A percentile compares a stretch with the other conserved stretches of the same genome.
Evolutionary conservation across 2,329 filamentous ascomycete species (phyloP).

Genomic region (Didymella keratinophila): DNA sequence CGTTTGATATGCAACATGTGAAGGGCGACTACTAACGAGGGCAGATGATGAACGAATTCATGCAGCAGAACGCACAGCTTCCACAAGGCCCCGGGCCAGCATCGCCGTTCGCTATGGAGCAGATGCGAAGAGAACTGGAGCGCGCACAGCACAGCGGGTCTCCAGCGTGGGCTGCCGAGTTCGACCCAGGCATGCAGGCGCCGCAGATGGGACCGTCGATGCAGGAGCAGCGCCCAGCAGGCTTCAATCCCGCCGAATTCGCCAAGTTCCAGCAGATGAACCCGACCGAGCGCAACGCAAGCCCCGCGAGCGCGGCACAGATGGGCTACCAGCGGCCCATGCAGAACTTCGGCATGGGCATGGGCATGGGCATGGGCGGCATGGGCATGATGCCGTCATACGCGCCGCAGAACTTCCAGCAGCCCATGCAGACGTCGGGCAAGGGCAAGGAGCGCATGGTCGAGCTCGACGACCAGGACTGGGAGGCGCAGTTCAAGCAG

Average conservation of each 20-base stretch:
- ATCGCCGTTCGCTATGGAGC: slow-evolving; percentile 71
- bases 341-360: slow-evolving; percentile 37
- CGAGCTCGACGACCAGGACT: slow-evolving; percentile 90
- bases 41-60: slow-evolving; percentile 92
- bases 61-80: slow-evolving; percentile 76
- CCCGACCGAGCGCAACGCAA: slow-evolving; percentile 65
- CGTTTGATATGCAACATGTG: slow-evolving; percentile 21
- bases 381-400: slow-evolving; percentile 55
- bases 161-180: slow-evolving; percentile 70
- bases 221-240: slow-evolving; percentile 60
- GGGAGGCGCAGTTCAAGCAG: slow-evolving; percentile 95
- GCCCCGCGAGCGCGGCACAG: slow-evolving; percentile 59
- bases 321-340: slow-evolving; percentile 65
- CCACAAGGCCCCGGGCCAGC: slow-evolving; percentile 61
- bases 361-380: slow-evolving; percentile 63
- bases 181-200: slow-evolving; percentile 64
- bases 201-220: slow-evolving; percentile 77
- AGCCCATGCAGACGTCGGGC: slow-evolving; percentile 59
- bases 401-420: slow-evolving; percentile 57
- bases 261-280: slow-evolving; percentile 78
- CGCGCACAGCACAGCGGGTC: slow-evolving; percentile 62
- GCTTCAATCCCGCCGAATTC: slow-evolving; percentile 85
- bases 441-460: slow-evolving; percentile 87
- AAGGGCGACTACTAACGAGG: slow-evolving; percentile 8
- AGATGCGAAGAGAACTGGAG: slow-evolving; percentile 70